Base-by-base conservation (phyloP, 148 eudicot species). In the Diospyros lotus region DNA sequence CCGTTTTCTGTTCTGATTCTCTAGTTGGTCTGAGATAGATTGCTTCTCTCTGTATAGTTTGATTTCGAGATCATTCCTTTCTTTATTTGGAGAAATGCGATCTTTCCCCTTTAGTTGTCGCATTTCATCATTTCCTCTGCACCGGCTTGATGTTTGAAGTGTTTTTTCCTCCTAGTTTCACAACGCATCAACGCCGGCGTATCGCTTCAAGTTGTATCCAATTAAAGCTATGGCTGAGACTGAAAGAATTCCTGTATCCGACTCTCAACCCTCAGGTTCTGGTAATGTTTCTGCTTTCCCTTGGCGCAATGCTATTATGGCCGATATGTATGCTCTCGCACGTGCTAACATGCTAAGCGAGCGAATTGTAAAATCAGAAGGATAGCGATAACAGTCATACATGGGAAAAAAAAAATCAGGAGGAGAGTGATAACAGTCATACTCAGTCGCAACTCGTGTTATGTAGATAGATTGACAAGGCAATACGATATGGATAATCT, bases 151-250 rank as follows among this genome's bases (percentile, higher is more conserved):
- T 28, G 28, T 28, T 28, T 28, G 28, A 28, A 28, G 28, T 71
- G 9, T 40, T 55, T 73, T 44, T 56, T 50, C 40, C 9, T 42
- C 69, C 10, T 14, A 10, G 4, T 15, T 68, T 53, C 59, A 60
- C 8, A 7, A 67, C 50, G 58, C 73, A 48, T 60, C 68, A 15
- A 68, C 50, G 52, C 43, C 48, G 66, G 75, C 83, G 13, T 15
- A 77, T 40, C 69, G 73, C 55, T 79, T 71, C 13, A 66, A 58
- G 14, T 77, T 74, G 4, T 73, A 70, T 66, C 74, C 71, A 54
- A 46, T 74, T 38, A 83, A 76, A 76, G 88, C 83, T 67, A 77
- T 76, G 82, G 80, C 82, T 14, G 72, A 70, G 28, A 68, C 85
- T 18, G 79, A 48, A 72, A 73, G 75, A 4, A 8, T 80, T 18